Evolutionary conservation across 1,284 basidiomycete genomes (phyloP).

Genomic region (Leucoagaricus sp.): DNA sequence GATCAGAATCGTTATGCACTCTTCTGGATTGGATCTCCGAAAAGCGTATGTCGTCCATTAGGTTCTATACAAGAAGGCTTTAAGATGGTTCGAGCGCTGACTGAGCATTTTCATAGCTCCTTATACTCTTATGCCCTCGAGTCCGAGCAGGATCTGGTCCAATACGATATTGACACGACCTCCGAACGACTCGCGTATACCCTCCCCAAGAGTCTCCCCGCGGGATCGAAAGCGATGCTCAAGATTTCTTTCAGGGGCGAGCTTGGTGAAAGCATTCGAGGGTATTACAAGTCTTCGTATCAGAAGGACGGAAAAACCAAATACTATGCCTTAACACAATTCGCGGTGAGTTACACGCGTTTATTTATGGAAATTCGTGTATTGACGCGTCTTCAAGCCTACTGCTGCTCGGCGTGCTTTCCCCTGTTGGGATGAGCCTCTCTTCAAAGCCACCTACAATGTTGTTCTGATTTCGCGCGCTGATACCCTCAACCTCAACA

Average conservation of each 20-base stretch:
- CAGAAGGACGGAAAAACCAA: constrained; percentile 57
- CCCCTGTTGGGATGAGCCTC: constrained; percentile 94
- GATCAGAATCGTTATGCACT: constrained; percentile 71
- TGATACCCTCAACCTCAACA: constrained; percentile 78
- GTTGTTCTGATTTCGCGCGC: constrained; percentile 84
- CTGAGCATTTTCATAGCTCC: constrained; percentile 34
- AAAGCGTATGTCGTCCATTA: constrained; percentile 52
- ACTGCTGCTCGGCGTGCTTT: constrained; percentile 85
- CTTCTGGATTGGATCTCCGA: constrained; percentile 68
- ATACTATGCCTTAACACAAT: constrained; percentile 83
- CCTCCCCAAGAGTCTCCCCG: constrained; percentile 57
- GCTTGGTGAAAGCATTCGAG: constrained; percentile 68
- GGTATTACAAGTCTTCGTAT: constrained; percentile 66
- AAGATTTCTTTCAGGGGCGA: constrained; percentile 64
- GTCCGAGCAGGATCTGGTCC: constrained; percentile 47
- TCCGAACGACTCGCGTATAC: constrained; percentile 66
- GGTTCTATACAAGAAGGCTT: neutral
- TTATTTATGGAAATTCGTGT: neutral
- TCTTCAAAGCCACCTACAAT: constrained; percentile 85
- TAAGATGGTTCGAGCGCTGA: neutral
- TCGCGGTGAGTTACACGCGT: constrained; percentile 49
- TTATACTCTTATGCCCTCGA: constrained; percentile 63
- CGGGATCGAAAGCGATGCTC: constrained; percentile 64
- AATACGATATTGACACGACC: constrained; percentile 56
- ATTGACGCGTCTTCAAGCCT: constrained; percentile 54